A percentile compares a stretch with the other conserved stretches of the same genome.
phyloP scores from a whole-genome alignment of 1,284 basidiomycete genomes.

The Apiotrichum gracile region DNA sequence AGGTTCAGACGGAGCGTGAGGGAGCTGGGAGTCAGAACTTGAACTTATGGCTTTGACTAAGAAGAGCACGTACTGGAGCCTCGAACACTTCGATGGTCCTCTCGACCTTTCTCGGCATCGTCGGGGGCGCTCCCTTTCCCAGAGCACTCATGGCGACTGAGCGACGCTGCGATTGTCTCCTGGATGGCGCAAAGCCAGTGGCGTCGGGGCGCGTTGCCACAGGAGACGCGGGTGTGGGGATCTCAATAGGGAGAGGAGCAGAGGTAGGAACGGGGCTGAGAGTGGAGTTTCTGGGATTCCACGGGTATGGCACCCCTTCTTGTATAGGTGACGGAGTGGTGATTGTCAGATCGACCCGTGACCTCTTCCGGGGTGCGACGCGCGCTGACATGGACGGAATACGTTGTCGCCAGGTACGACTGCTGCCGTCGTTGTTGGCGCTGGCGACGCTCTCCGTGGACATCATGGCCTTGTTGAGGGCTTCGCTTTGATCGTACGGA shows the following conservation, averaged over 20 bases:
- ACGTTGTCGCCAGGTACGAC: background rate
- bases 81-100: background rate
- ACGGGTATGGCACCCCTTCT: too few relatives aligned
- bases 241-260: too few relatives aligned
- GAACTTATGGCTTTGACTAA: background rate
- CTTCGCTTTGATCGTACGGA: conserved; percentile 32
- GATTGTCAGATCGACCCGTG: too few relatives aligned
- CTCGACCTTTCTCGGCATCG: background rate
- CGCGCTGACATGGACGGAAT: background rate
- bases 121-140: background rate
- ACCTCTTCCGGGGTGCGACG: too few relatives aligned
- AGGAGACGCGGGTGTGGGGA: too few relatives aligned
- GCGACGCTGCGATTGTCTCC: conserved; percentile 2
- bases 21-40: background rate
- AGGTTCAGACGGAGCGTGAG: background rate
- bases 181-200: conserved; percentile 2
- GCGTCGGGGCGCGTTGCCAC: too few relatives aligned
- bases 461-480: background rate
- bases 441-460: background rate
- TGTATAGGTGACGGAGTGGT: too few relatives aligned
- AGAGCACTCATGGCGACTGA: background rate
- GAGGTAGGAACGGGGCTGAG: too few relatives aligned
- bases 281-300: too few relatives aligned
- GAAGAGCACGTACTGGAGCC: background rate
- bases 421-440: background rate